phyloP scores from a whole-genome alignment of 768 basidiomycete species.

The Austroboletus eburneus region DNA sequence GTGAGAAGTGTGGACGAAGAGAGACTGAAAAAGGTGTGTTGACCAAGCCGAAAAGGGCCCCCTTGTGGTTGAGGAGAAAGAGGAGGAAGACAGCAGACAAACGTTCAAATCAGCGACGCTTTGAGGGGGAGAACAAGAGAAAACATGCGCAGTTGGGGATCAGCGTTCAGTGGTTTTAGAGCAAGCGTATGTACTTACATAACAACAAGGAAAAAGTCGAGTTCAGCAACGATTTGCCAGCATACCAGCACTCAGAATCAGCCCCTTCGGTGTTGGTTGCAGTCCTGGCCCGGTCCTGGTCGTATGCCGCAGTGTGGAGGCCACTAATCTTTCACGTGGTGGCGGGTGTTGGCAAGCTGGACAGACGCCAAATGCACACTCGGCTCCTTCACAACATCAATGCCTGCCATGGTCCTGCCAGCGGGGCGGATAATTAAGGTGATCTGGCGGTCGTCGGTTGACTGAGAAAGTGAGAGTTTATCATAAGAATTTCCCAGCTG shows the following conservation, averaged over 20 bases:
- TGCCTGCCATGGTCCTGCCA: constrained; percentile 16
- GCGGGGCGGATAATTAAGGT: constrained; percentile 13
- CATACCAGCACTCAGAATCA: constrained; percentile 32
- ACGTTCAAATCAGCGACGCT: constrained; percentile 30
- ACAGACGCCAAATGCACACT: constrained; percentile 24
- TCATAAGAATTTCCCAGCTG: constrained; percentile 28
- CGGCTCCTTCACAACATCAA: constrained; percentile 29
- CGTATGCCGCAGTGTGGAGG: constrained; percentile 19
- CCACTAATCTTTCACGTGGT: constrained; percentile 27
- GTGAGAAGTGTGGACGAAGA: constrained; percentile 17
- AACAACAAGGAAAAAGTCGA: constrained; percentile 25
- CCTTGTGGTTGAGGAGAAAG: constrained; percentile 22
- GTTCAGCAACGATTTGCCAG: constrained; percentile 25
- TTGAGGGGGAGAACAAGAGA: constrained; percentile 13
- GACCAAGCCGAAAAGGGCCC: constrained; percentile 26
- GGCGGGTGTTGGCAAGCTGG: constrained; percentile 23
- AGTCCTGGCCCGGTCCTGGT: constrained; percentile 19
- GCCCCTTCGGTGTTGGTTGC: constrained; percentile 19
- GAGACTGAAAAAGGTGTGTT: constrained; percentile 26
- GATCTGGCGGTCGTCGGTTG: constrained; percentile 21
- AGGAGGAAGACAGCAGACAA: constrained; percentile 28
- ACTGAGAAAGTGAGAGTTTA: constrained; percentile 21
- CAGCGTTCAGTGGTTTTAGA: background rate
- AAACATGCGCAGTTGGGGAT: constrained; percentile 13
- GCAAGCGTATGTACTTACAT: constrained; percentile 36